A percentile compares a stretch with the other conserved stretches of the same genome.
Evolutionary conservation across 108 stramenopile genomes (phyloP).

Genomic region (Pseudonitzschia pungens): DNA sequence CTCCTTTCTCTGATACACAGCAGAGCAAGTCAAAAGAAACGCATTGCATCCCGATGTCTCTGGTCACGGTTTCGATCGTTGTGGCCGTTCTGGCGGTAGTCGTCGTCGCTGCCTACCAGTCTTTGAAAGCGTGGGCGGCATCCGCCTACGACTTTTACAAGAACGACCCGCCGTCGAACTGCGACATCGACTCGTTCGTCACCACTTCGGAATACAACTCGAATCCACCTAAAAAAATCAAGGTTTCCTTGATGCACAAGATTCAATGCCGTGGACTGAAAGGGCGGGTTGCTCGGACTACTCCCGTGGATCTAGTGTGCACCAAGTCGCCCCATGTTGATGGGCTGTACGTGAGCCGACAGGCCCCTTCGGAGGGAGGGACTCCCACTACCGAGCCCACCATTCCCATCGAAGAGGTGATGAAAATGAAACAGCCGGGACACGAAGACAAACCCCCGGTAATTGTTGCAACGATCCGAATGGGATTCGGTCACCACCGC

Average conservation of each 20-base stretch:
- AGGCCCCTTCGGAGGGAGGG: slow-evolving; percentile 14
- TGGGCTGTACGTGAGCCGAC: slow-evolving; percentile 44
- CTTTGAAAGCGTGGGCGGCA: slow-evolving; percentile 17
- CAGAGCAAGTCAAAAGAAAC: too few species aligned
- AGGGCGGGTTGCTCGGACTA: slow-evolving; percentile 19
- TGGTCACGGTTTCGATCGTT: not conserved
- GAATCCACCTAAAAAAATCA: slow-evolving; percentile 43
- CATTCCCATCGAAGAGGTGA: slow-evolving; percentile 14
- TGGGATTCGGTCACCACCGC: slow-evolving; percentile 96
- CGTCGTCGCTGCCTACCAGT: slow-evolving; percentile 5
- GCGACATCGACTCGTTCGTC: slow-evolving; percentile 54
- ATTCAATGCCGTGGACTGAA: slow-evolving; percentile 28
- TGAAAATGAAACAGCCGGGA: slow-evolving; percentile 12
- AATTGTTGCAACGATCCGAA: slow-evolving; percentile 89
- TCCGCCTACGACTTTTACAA: slow-evolving; percentile 10
- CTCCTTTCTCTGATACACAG: too few species aligned
- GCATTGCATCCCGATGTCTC: not conserved
- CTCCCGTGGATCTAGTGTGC: slow-evolving; percentile 38
- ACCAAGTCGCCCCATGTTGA: slow-evolving; percentile 34
- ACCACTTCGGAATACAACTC: not conserved
- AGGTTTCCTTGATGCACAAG: slow-evolving; percentile 41
- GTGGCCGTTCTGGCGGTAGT: slow-evolving; percentile 3
- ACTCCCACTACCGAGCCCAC: slow-evolving; percentile 9
- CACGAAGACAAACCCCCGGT: slow-evolving; percentile 52
- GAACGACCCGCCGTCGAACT: slow-evolving; percentile 22